phyloP scores from a whole-genome alignment of 345 rosid genomes.

The Sapria himalayana region DNA sequence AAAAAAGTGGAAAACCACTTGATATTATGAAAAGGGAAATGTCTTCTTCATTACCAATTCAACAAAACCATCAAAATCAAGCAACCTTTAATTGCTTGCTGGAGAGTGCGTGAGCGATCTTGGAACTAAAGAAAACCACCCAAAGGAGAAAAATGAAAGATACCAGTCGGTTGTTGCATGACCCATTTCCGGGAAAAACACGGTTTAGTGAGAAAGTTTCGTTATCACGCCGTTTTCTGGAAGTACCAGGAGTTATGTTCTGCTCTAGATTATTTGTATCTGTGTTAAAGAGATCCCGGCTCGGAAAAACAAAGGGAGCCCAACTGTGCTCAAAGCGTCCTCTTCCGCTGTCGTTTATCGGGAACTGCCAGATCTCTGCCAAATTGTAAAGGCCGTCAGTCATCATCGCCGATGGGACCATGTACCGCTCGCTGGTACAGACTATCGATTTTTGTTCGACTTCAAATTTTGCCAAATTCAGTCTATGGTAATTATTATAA shows the following conservation, averaged over 20 bases:
- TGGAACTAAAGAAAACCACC: too few relatives aligned
- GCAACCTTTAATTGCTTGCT: too few relatives aligned
- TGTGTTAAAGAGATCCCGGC: conserved; percentile 15
- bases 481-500: too few relatives aligned
- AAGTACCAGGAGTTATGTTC: conserved; percentile 12
- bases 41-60: too few relatives aligned
- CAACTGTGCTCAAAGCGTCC: conserved; percentile 22
- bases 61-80: too few relatives aligned
- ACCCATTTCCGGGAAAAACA: too few relatives aligned
- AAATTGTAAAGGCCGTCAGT: conserved; percentile 29
- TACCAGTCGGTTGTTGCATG: too few relatives aligned
- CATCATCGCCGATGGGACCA: conserved; percentile 67
- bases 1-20: too few relatives aligned
- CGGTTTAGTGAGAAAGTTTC: too few relatives aligned
- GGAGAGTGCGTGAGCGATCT: too few relatives aligned
- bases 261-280: conserved; percentile 24
- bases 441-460: background rate
- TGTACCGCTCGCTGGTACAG: conserved; percentile 8
- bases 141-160: too few relatives aligned
- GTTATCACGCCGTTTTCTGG: conserved; percentile 33
- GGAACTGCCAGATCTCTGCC: conserved; percentile 74
- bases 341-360: conserved; percentile 22
- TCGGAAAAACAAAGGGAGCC: conserved; percentile 16
- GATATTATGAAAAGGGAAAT: too few relatives aligned
- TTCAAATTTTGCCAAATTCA: background rate